Conservation (phyloP, 2,329 filamentous ascomycete species). For the Penicillium sp. region DNA sequence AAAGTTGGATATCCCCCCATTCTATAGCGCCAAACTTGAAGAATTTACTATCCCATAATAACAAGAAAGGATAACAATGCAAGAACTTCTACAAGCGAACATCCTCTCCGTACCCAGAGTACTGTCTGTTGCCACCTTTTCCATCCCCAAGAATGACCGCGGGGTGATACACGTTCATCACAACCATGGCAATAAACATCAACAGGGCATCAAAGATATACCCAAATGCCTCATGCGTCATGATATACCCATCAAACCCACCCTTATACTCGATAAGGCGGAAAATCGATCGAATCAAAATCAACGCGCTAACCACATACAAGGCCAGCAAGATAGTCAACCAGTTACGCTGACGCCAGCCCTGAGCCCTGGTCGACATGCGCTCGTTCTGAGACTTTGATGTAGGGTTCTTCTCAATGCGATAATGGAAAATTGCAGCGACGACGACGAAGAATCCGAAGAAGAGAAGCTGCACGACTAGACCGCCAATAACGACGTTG, state of each 20-base stretch:
- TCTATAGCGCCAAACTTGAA: slow-evolving; percentile 9
- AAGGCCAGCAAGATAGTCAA: slow-evolving; percentile 26
- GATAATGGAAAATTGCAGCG: slow-evolving; percentile 57
- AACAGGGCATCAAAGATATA: slow-evolving; percentile 39
- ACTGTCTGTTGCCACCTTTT: slow-evolving; percentile 14
- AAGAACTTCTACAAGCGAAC: slow-evolving; percentile 16
- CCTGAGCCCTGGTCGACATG: slow-evolving; percentile 9
- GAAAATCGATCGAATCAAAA: slow-evolving; percentile 38
- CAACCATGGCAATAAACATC: slow-evolving; percentile 36
- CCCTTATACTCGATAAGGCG: slow-evolving; percentile 38
- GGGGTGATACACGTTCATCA: slow-evolving; percentile 32
- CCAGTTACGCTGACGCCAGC: slow-evolving; percentile 31
- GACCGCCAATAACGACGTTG: slow-evolving; percentile 60
- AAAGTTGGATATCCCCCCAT: slow-evolving; percentile 21
- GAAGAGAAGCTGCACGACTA: slow-evolving; percentile 64
- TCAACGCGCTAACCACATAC: slow-evolving; percentile 31
- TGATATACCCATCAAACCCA: slow-evolving; percentile 36
- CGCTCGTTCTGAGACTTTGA: slow-evolving; percentile 22
- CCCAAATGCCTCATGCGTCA: slow-evolving; percentile 36
- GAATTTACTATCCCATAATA: not conserved
- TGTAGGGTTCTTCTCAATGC: slow-evolving; percentile 40
- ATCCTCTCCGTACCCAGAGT: slow-evolving; percentile 10
- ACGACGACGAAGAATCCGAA: slow-evolving; percentile 63
- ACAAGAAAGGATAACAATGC: not conserved
- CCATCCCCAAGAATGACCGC: slow-evolving; percentile 30